phyloP scores from a whole-genome alignment of 2,329 filamentous ascomycete genomes.

The Penicillium expansum region DNA sequence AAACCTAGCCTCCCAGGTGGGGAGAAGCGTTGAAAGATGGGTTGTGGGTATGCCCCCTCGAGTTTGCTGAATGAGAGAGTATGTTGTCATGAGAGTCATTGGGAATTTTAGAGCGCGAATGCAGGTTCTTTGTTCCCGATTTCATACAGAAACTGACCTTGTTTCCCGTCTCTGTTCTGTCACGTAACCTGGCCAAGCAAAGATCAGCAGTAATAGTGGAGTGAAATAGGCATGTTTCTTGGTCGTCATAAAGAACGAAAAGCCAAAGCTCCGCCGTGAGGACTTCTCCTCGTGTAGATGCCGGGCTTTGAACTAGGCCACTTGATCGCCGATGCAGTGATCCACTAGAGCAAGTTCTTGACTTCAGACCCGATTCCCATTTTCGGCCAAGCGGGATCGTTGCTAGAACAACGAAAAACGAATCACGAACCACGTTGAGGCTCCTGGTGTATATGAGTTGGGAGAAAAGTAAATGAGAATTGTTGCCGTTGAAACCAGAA shows the following conservation, averaged over 20 bases:
- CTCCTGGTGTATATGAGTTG: background rate
- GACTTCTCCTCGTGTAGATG: constrained; percentile 3
- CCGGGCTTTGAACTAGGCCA: background rate
- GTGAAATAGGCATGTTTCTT: constrained; percentile 8
- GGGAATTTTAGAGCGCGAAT: background rate
- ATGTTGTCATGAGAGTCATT: background rate
- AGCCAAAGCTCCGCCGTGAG: constrained; percentile 10
- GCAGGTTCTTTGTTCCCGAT: background rate
- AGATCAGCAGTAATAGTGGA: constrained; percentile 17
- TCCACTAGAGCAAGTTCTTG: constrained; percentile 14
- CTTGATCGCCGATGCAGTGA: constrained; percentile 18
- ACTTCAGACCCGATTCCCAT: constrained; percentile 2
- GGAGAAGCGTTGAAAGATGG: constrained; percentile 2
- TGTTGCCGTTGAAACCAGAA: background rate
- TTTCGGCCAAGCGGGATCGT: constrained; percentile 7
- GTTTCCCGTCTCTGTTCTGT: constrained; percentile 4
- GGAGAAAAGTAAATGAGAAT: background rate
- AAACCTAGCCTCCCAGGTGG: background rate
- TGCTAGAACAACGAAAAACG: background rate
- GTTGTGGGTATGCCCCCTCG: background rate
- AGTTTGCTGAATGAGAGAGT: background rate
- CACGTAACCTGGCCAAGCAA: constrained; percentile 10
- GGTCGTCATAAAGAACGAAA: constrained; percentile 5
- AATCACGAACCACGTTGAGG: background rate
- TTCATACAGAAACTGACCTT: background rate